Evolutionary conservation across 495 filamentous ascomycete species (phyloP), one percentile per base, ranked within the genome.

Genomic region (Tuber indicum): DNA sequence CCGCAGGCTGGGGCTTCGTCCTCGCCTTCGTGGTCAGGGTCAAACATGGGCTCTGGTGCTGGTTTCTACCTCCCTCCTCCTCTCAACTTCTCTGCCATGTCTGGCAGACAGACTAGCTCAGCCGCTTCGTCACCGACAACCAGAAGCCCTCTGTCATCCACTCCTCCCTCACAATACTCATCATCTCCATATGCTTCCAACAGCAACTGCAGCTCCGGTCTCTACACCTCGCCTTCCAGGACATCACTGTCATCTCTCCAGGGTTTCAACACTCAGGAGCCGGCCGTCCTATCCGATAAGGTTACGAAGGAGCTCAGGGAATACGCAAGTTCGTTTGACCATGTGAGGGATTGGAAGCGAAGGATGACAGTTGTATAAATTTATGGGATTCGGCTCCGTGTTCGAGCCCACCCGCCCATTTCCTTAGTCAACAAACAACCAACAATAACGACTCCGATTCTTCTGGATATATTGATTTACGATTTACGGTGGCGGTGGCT

Each of bases 271-370:
- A 89, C 90, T 14, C 85, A 85, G 36, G 89, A 90, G 75, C 83
- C 85, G 26, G 84, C 86, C 12, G 85, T 88, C 58, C 86, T 95
- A 76, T 92, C 93, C 26, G 90, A 91, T 73, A 91, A 93, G 84
- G 90, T 92, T 41, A 90, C 91, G 77, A 91, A 89, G 83, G 92
- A 97, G 84, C 89, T 98, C 72, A 89, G 92, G 71, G 91, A 91
- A 75, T 98, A 97, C 84, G 92, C 93, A 47, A 91, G 90, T 83
- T 93, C 91, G 6, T 97, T 98, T 85, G 94, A 97, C 83, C 92
- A 91, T 74, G 89, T 91, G 72, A 89, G 93, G 42, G 88, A 91
- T 79, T 86, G 87, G 79, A 90, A 89, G 77, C 86, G 91, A 81
- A 87, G 90, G 74, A 84, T 88, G 83, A 88, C 87, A 8, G 79